Conservation (phyloP, 805 yeast species). For the Wickerhamiella allomyrinae region DNA sequence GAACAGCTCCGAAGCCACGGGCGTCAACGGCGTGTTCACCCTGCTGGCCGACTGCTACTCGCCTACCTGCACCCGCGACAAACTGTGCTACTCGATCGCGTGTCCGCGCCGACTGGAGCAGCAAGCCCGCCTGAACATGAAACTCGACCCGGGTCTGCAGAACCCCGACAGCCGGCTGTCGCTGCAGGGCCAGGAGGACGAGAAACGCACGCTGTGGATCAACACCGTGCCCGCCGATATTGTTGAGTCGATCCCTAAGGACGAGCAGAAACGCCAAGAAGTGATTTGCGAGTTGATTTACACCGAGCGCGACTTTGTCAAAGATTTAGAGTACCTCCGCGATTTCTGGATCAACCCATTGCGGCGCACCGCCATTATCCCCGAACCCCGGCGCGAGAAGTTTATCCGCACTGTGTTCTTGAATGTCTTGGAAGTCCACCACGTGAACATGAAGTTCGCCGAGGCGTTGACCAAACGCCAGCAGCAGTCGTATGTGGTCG, state of each 20-base stretch:
- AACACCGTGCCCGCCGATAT: slow-evolving; percentile 73
- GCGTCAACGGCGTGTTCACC: slow-evolving; percentile 84
- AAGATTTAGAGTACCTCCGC: slow-evolving; percentile 81
- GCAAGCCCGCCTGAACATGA: slow-evolving; percentile 81
- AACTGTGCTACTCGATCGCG: slow-evolving; percentile 83
- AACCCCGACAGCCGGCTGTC: slow-evolving; percentile 60
- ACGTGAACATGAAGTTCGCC: slow-evolving; percentile 70
- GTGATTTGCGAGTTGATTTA: slow-evolving; percentile 85
- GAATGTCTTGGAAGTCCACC: slow-evolving; percentile 73
- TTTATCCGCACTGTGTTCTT: slow-evolving; percentile 86
- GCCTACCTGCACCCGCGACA: slow-evolving; percentile 85
- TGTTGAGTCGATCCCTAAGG: slow-evolving; percentile 64
- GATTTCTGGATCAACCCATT: slow-evolving; percentile 91
- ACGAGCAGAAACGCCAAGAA: slow-evolving; percentile 86
- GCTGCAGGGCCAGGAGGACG: slow-evolving; percentile 54
- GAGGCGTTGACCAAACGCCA: slow-evolving; percentile 83
- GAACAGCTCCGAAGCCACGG: slow-evolving; percentile 3
- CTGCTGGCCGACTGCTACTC: slow-evolving; percentile 88
- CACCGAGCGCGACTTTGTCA: slow-evolving; percentile 90
- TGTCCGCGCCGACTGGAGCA: slow-evolving; percentile 94
- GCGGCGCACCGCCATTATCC: slow-evolving; percentile 73
- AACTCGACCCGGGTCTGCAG: slow-evolving; percentile 71
- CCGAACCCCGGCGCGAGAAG: slow-evolving; percentile 77
- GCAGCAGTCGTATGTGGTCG: slow-evolving; percentile 69
- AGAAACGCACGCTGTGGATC: slow-evolving; percentile 81